A percentile compares a stretch with the other conserved stretches of the same genome.
Evolutionary conservation across 73 alveolate genomes (phyloP).

Genomic region (Loxodes magnus): DNA sequence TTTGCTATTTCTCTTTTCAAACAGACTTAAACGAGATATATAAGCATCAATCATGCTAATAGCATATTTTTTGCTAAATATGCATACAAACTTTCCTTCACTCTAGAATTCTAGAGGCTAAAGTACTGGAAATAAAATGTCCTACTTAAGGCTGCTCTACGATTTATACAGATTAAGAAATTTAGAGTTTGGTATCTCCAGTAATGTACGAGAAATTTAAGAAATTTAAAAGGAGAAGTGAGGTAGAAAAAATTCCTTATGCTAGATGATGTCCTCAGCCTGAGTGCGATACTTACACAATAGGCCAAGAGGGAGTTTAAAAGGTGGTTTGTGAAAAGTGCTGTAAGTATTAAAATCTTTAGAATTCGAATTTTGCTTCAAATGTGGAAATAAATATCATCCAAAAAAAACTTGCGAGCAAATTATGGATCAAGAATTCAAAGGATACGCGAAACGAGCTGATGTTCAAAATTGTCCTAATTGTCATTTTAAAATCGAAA

Average conservation of each 20-base stretch:
- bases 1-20: no score
- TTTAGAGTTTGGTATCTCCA: neutral
- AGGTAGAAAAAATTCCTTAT: no score
- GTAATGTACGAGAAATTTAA: neutral
- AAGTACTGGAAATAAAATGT: neutral
- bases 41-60: neutral
- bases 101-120: neutral
- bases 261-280: no score
- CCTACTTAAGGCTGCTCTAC: neutral
- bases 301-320: no score
- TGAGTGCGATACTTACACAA: no score
- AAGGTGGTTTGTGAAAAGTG: no score
- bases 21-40: no score
- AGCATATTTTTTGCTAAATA: neutral
- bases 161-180: neutral
- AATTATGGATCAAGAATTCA: constrained; percentile 35
- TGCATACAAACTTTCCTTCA: constrained; percentile 2
- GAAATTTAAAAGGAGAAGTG: no score
- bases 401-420: constrained; percentile 21
- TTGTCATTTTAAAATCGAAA: constrained; percentile 57
- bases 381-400: constrained; percentile 49
- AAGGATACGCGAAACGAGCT: constrained; percentile 38
- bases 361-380: constrained; percentile 24
- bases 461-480: constrained; percentile 66
- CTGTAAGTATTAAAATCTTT: no score